Evolutionary conservation across 2,329 filamentous ascomycete genomes (phyloP).

Genomic region (Fusarium sambucinum): DNA sequence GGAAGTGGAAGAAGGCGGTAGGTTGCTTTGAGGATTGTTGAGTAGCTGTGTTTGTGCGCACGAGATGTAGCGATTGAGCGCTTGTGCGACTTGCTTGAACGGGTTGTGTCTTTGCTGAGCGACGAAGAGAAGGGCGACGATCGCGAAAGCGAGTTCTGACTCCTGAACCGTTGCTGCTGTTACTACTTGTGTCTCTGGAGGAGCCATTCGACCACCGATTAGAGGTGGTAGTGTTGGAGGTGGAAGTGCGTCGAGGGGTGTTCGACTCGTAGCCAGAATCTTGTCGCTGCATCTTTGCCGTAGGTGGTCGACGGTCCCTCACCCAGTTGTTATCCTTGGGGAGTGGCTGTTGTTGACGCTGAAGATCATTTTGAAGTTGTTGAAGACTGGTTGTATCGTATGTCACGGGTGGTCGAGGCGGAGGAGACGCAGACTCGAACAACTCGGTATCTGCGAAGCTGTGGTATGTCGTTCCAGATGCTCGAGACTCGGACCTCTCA

Average conservation of each 20-base stretch:
- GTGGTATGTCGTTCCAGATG: conserved; percentile 65
- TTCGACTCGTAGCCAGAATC: conserved; percentile 71
- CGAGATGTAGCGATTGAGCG: conserved; percentile 53
- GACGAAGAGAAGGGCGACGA: conserved; percentile 59
- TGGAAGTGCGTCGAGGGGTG: conserved; percentile 55
- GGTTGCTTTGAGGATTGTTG: conserved; percentile 30
- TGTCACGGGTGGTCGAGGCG: conserved; percentile 45
- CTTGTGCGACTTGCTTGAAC: conserved; percentile 42
- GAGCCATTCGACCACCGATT: conserved; percentile 54
- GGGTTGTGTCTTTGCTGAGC: conserved; percentile 55
- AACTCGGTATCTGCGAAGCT: conserved; percentile 66
- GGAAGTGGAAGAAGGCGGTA: conserved; percentile 63
- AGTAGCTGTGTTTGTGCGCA: conserved; percentile 51
- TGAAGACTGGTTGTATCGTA: conserved; percentile 39
- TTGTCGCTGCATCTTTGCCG: conserved; percentile 63
- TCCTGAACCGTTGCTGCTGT: conserved; percentile 29
- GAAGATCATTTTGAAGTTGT: conserved; percentile 41
- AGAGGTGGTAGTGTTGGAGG: conserved; percentile 48
- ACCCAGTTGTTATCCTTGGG: conserved; percentile 21
- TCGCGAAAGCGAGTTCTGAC: conserved; percentile 51
- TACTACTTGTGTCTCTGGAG: conserved; percentile 34
- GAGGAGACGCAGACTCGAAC: conserved; percentile 56
- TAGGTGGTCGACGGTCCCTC: conserved; percentile 49
- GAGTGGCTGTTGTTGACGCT: conserved; percentile 38
- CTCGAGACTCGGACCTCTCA: conserved; percentile 57